These are phyloP conservation scores for Leptographium lundbergii DNA, from an alignment of 2,329 filamentous ascomycete genomes.

Conservation along the genomic window DNA sequence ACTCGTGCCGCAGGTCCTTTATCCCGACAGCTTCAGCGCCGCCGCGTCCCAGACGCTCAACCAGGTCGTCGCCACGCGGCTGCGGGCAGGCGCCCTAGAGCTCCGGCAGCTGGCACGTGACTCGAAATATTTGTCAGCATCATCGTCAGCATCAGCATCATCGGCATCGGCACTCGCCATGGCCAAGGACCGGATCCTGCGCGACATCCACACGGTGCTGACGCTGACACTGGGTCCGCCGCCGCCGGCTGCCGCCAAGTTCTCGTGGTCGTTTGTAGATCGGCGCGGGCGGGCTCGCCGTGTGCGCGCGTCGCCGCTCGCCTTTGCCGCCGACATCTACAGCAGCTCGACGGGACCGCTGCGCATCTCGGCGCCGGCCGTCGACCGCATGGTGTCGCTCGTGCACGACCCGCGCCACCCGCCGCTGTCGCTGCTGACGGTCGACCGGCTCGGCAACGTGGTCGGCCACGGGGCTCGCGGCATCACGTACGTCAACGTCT, in stretches of 20 bases:
- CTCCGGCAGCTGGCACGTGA: conserved; percentile 33
- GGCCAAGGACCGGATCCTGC: conserved; percentile 62
- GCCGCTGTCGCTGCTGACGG: conserved; percentile 59
- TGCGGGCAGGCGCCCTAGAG: conserved; percentile 71
- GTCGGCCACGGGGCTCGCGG: conserved; percentile 51
- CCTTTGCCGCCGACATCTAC: conserved; percentile 58
- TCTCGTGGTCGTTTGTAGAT: conserved; percentile 72
- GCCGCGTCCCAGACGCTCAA: conserved; percentile 59
- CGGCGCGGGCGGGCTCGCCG: conserved; percentile 50
- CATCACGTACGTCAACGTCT: conserved; percentile 73
- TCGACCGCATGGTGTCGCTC: conserved; percentile 63
- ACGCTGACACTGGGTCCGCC: conserved; percentile 73
- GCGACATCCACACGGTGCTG: conserved; percentile 69
- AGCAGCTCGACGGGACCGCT: conserved; percentile 31
- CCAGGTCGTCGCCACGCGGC: conserved; percentile 64
- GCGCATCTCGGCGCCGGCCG: conserved; percentile 44
- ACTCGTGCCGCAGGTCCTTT: conserved; percentile 68
- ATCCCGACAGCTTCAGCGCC: conserved; percentile 73
- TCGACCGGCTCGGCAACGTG: conserved; percentile 69
- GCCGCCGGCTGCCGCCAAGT: conserved; percentile 53
- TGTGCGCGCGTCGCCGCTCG: conserved; percentile 51
- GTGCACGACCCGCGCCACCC: conserved; percentile 77
- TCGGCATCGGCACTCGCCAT: conserved; percentile 24
- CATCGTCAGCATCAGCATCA: conserved; percentile 17
- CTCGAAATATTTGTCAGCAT: background rate